Percentiles rank a stretch among this genome's conserved stretches.
Conservation (phyloP, 2,329 filamentous ascomycete species). For the Colletotrichum sp. region DNA sequence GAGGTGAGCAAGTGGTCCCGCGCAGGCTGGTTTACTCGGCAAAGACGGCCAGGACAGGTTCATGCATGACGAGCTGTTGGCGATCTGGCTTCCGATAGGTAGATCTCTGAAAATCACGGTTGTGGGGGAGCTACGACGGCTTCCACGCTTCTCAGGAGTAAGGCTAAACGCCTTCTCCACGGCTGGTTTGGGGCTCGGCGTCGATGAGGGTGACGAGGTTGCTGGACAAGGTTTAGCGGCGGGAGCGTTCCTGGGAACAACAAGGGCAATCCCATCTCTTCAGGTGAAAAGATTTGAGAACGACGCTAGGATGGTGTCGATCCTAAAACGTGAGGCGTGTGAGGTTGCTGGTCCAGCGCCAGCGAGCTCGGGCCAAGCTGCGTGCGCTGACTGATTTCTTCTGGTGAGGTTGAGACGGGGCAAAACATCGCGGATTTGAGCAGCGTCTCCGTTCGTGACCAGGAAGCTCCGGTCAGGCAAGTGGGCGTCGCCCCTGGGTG, state of each 20-base stretch:
- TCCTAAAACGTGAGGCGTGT: conserved; percentile 20
- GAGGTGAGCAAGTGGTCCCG: neutral
- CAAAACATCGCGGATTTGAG: neutral
- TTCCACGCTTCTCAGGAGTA: neutral
- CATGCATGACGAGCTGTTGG: conserved; percentile 8
- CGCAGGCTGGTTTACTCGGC: neutral
- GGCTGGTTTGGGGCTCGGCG: conserved; percentile 8
- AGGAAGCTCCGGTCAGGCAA: neutral
- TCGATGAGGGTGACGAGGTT: conserved; percentile 1
- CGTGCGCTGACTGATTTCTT: conserved; percentile 1
- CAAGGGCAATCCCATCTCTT: conserved; percentile 3
- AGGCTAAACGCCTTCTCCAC: neutral
- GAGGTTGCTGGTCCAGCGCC: conserved; percentile 1
- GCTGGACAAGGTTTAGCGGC: conserved; percentile 11
- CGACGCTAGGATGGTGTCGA: conserved; percentile 12
- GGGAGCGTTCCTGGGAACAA: conserved; percentile 15
- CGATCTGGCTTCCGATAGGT: conserved; percentile 13
- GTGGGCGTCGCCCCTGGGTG: neutral
- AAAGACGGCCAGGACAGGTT: neutral
- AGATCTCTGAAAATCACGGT: conserved; percentile 8
- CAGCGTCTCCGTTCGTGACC: neutral
- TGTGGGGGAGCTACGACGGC: conserved; percentile 1
- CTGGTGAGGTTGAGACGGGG: conserved; percentile 5
- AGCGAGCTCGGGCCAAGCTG: conserved; percentile 9
- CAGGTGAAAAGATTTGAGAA: conserved; percentile 5